Conservation (phyloP, 495 filamentous ascomycete genomes). For the Penicillium canariense region DNA sequence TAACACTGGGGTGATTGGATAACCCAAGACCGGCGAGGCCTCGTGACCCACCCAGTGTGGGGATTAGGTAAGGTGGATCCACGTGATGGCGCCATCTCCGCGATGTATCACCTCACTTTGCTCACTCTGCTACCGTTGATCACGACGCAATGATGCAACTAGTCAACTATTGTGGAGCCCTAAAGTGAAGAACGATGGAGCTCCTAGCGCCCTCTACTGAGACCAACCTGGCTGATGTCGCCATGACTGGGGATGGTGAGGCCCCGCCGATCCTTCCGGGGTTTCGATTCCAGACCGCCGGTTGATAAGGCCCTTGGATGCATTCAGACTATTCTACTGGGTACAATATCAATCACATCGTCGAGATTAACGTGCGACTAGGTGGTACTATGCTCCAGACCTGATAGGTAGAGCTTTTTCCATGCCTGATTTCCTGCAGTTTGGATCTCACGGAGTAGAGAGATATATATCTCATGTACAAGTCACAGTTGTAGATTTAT, state of each 20-base stretch:
- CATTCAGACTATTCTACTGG: not conserved
- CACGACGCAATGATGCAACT: too few relatives aligned
- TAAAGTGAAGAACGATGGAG: not conserved
- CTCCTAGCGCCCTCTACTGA: too few relatives aligned
- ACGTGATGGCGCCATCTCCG: constrained; percentile 28
- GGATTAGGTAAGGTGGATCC: constrained; percentile 9
- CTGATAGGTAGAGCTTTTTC: too few relatives aligned
- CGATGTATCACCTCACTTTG: constrained; percentile 16
- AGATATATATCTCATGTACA: too few relatives aligned
- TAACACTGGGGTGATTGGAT: not conserved
- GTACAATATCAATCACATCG: not conserved
- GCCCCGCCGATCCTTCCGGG: not conserved
- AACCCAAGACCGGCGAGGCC: constrained; percentile 4
- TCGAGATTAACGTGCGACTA: not conserved
- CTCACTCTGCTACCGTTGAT: too few relatives aligned
- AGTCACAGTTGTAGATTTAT: too few relatives aligned
- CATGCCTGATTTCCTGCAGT: too few relatives aligned
- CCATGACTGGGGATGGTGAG: not conserved
- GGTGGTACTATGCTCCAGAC: too few relatives aligned
- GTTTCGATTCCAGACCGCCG: not conserved
- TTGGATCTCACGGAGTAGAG: too few relatives aligned
- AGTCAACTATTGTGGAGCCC: too few relatives aligned
- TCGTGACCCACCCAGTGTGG: not conserved
- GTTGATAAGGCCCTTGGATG: not conserved
- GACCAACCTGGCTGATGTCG: not conserved